These are phyloP conservation scores for Aspergillus ellipticus DNA, from an alignment of 495 filamentous ascomycete species.

Conservation along the genomic window DNA sequence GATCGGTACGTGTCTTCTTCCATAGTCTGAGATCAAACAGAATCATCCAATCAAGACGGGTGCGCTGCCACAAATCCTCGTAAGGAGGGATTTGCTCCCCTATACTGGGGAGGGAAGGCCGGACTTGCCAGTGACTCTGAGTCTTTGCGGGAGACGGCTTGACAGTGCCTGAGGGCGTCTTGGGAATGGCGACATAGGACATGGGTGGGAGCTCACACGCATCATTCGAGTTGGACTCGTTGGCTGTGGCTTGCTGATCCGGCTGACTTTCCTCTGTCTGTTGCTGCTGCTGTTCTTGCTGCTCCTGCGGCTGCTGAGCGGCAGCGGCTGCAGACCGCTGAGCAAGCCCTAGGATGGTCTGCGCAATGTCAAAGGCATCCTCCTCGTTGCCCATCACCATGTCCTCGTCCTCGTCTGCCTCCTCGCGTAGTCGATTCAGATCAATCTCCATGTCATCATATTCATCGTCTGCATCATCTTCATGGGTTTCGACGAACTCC, in stretches of 20 bases:
- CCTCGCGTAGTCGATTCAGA: conserved; percentile 29
- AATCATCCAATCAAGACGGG: conserved; percentile 91
- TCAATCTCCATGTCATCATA: conserved; percentile 28
- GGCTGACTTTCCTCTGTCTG: conserved; percentile 55
- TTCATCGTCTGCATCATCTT: conserved; percentile 26
- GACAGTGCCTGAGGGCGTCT: conserved; percentile 30
- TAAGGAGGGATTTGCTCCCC: conserved; percentile 59
- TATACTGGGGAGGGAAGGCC: conserved; percentile 57
- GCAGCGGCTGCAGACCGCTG: background rate
- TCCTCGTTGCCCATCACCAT: conserved; percentile 51
- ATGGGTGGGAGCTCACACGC: conserved; percentile 11
- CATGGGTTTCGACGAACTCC: conserved; percentile 47
- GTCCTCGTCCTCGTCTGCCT: conserved; percentile 40
- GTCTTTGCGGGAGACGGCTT: conserved; percentile 41
- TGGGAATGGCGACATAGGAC: conserved; percentile 35
- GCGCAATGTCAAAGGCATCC: conserved; percentile 62
- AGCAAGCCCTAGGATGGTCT: conserved; percentile 58
- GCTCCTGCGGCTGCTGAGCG: background rate
- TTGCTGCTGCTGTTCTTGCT: conserved; percentile 2
- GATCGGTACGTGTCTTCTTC: conserved; percentile 88
- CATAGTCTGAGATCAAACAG: conserved; percentile 95
- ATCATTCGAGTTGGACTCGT: conserved; percentile 57
- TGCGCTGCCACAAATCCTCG: conserved; percentile 81
- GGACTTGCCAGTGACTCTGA: conserved; percentile 82
- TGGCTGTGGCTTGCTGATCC: conserved; percentile 51